These are phyloP conservation scores for Nepenthes alata DNA, from an alignment of 179 eudicot genomes.

Conservation along the genomic window DNA sequence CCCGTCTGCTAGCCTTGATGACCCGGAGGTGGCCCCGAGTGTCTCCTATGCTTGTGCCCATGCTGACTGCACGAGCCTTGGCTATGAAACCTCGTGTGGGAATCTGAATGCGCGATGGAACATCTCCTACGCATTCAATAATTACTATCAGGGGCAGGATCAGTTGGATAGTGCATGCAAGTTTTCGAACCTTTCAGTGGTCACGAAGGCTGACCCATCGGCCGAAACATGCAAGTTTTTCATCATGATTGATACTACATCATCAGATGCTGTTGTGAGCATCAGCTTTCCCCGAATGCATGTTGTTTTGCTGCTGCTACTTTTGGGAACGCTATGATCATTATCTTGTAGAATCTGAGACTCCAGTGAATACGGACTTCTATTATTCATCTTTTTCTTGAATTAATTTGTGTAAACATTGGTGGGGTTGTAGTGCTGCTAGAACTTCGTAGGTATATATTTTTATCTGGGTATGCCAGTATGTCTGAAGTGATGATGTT, in stretches of 20 bases:
- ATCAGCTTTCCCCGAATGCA: neutral
- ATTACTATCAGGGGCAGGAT: conserved; percentile 33
- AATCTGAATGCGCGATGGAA: conserved; percentile 45
- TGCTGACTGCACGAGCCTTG: conserved; percentile 42
- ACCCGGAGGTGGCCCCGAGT: conserved; percentile 19
- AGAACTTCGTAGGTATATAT: no score
- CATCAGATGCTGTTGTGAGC: neutral
- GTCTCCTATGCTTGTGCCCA: conserved; percentile 29
- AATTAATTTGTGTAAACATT: no score
- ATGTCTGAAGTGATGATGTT: no score
- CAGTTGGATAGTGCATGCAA: conserved; percentile 25
- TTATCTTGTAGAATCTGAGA: neutral
- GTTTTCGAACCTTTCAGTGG: conserved; percentile 17
- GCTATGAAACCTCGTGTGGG: conserved; percentile 60
- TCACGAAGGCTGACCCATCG: conserved; percentile 27
- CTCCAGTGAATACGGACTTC: neutral
- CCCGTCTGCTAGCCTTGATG: conserved; percentile 19
- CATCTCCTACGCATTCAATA: conserved; percentile 65
- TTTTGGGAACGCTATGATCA: neutral
- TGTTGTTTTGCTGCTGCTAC: neutral
- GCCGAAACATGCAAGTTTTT: conserved; percentile 20
- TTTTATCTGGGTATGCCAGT: no score
- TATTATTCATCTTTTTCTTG: no score
- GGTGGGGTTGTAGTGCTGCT: no score
- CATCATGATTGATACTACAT: conserved; percentile 15